A percentile compares a stretch with the other conserved stretches of the same genome.
phyloP scores from a whole-genome alignment of 495 filamentous ascomycete species.

The Talaromyces thailandensis region DNA sequence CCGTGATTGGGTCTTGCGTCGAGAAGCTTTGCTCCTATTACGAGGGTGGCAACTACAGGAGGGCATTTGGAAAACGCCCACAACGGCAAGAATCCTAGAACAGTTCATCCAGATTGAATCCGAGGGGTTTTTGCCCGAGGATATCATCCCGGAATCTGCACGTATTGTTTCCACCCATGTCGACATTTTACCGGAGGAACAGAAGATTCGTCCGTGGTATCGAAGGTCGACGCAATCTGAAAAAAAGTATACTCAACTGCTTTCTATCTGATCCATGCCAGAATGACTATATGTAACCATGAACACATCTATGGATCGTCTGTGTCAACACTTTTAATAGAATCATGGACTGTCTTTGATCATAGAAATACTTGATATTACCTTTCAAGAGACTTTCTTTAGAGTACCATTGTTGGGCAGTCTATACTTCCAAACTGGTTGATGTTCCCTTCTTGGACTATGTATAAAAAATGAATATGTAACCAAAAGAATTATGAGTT shows the following conservation, averaged over 20 bases:
- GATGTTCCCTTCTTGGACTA: too few relatives aligned
- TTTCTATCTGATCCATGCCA: too few relatives aligned
- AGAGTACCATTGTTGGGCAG: too few relatives aligned
- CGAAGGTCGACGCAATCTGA: not conserved
- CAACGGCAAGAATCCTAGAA: conserved; percentile 6
- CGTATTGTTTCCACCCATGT: conserved; percentile 9
- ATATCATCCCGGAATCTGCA: conserved; percentile 8
- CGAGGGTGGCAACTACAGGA: conserved; percentile 8
- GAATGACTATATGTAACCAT: too few relatives aligned
- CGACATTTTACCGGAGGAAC: not conserved
- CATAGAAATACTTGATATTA: too few relatives aligned
- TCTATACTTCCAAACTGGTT: too few relatives aligned
- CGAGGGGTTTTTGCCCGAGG: conserved; percentile 3
- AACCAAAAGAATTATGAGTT: too few relatives aligned
- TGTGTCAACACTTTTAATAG: too few relatives aligned
- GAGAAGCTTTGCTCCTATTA: conserved; percentile 8
- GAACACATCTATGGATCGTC: too few relatives aligned
- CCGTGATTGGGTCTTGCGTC: conserved; percentile 11
- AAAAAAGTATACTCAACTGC: not conserved
- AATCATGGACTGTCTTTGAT: too few relatives aligned
- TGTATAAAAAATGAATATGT: too few relatives aligned
- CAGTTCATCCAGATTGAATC: conserved; percentile 10
- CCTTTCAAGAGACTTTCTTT: too few relatives aligned
- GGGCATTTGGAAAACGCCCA: conserved; percentile 7
- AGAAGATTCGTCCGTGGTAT: not conserved